Percentiles rank a stretch among this genome's conserved stretches.
Conservation (phyloP, 2,329 filamentous ascomycete species). For the Purpureocillium lavendulum region DNA sequence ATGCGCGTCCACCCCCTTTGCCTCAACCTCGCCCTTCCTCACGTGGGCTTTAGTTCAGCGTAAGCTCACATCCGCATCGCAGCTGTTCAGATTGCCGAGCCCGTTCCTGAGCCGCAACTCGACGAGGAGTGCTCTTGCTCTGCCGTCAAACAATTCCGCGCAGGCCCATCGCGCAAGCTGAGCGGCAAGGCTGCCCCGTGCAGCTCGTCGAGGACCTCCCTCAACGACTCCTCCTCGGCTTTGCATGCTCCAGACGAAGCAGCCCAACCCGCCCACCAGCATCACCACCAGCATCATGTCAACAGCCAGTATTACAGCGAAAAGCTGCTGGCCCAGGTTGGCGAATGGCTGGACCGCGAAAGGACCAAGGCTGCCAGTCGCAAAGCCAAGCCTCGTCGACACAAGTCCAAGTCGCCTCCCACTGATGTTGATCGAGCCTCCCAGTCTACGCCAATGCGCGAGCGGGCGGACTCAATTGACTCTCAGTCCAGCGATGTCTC, state of each 20-base stretch:
- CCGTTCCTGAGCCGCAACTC: conserved; percentile 23
- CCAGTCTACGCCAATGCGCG: conserved; percentile 9
- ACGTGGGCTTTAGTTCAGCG: not conserved
- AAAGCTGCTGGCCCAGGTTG: conserved; percentile 63
- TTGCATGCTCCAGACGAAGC: conserved; percentile 19
- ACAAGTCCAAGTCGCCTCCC: conserved; percentile 31
- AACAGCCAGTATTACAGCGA: conserved; percentile 34
- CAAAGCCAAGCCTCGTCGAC: conserved; percentile 22
- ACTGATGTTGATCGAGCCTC: conserved; percentile 15
- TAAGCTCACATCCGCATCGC: conserved; percentile 13
- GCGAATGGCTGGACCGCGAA: conserved; percentile 78
- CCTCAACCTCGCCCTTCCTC: not conserved
- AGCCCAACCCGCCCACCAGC: conserved; percentile 10
- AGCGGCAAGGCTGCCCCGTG: conserved; percentile 23
- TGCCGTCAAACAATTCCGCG: conserved; percentile 24
- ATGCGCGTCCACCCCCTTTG: not conserved
- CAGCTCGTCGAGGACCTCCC: conserved; percentile 36
- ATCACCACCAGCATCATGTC: conserved; percentile 21
- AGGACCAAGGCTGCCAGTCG: conserved; percentile 48
- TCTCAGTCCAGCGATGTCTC: conserved; percentile 65
- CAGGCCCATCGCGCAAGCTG: conserved; percentile 22
- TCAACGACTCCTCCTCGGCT: conserved; percentile 23
- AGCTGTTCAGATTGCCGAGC: conserved; percentile 53
- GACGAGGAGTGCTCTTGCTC: conserved; percentile 22
- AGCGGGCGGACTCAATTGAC: conserved; percentile 46